Conservation (phyloP, 768 basidiomycete species). For the Mycena pura region DNA sequence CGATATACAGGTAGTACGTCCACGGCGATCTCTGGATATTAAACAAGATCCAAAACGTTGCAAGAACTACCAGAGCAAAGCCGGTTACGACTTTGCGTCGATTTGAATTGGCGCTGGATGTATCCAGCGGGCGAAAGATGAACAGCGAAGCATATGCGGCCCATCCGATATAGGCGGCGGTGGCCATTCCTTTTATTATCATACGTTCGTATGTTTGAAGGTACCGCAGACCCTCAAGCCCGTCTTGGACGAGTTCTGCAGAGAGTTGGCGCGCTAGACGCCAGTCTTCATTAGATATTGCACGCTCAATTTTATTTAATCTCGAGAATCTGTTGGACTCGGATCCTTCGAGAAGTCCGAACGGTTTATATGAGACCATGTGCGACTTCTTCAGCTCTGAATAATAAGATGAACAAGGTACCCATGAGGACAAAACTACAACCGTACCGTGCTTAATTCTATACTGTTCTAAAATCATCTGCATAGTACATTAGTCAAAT, state of each 20-base stretch:
- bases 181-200: slow-evolving; percentile 73
- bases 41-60: slow-evolving; percentile 58
- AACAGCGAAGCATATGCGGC: slow-evolving; percentile 68
- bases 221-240: slow-evolving; percentile 72
- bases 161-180: slow-evolving; percentile 80
- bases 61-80: slow-evolving; percentile 33
- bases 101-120: not conserved
- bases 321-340: slow-evolving; percentile 41
- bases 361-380: slow-evolving; percentile 70
- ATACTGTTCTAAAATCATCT: slow-evolving; percentile 81
- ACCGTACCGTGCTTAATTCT: slow-evolving; percentile 73
- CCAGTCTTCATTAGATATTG: slow-evolving; percentile 53
- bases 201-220: slow-evolving; percentile 86
- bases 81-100: slow-evolving; percentile 15
- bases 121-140: slow-evolving; percentile 54
- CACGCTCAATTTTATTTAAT: slow-evolving; percentile 48
- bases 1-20: slow-evolving; percentile 78
- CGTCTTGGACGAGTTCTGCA: slow-evolving; percentile 55
- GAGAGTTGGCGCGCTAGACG: slow-evolving; percentile 56
- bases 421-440: slow-evolving; percentile 41
- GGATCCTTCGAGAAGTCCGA: slow-evolving; percentile 49
- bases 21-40: slow-evolving; percentile 68
- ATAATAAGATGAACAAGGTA: not conserved
- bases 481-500: slow-evolving; percentile 1
- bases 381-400: slow-evolving; percentile 67